phyloP scores from a whole-genome alignment of 2,329 filamentous ascomycete species.

The Aspergillus sp. region DNA sequence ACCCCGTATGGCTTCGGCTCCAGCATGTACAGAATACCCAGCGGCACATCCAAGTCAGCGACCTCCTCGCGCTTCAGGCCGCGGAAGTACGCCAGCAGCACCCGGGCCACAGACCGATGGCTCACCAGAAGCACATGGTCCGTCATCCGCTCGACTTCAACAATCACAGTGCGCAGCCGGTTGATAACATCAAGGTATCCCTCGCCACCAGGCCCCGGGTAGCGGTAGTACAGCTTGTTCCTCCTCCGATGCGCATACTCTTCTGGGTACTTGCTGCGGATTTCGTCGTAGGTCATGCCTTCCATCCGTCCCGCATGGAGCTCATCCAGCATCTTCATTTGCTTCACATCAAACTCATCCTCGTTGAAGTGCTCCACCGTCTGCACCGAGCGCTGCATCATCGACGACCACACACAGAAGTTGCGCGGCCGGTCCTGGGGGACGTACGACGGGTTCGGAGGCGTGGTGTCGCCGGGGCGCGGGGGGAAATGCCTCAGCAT shows the following conservation, averaged over 20 bases:
- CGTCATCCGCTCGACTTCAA: slow-evolving; percentile 93
- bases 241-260: slow-evolving; percentile 71
- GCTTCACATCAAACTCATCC: slow-evolving; percentile 91
- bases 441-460: slow-evolving; percentile 75
- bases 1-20: slow-evolving; percentile 97
- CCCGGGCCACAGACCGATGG: slow-evolving; percentile 83
- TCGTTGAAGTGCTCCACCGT: slow-evolving; percentile 88
- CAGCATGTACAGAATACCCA: slow-evolving; percentile 88
- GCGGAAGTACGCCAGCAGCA: slow-evolving; percentile 93
- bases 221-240: slow-evolving; percentile 93
- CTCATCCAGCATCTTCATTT: slow-evolving; percentile 97
- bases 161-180: slow-evolving; percentile 85
- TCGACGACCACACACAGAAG: slow-evolving; percentile 97
- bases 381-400: slow-evolving; percentile 82
- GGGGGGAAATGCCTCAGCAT: slow-evolving; percentile 78
- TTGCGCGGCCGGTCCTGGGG: slow-evolving; percentile 59
- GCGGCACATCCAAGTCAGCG: slow-evolving; percentile 83
- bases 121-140: slow-evolving; percentile 90
- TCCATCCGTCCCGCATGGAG: slow-evolving; percentile 89
- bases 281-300: slow-evolving; percentile 88
- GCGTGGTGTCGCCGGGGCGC: slow-evolving; percentile 79
- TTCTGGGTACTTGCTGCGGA: slow-evolving; percentile 64
- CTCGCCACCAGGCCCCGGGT: slow-evolving; percentile 90
- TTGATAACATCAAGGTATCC: slow-evolving; percentile 97
- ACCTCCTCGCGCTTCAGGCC: slow-evolving; percentile 84